A percentile compares a stretch with the other conserved stretches of the same genome.
Evolutionary conservation across 192 early-diverging fungal genomes (phyloP).

Genomic region (Coemansia erecta): DNA sequence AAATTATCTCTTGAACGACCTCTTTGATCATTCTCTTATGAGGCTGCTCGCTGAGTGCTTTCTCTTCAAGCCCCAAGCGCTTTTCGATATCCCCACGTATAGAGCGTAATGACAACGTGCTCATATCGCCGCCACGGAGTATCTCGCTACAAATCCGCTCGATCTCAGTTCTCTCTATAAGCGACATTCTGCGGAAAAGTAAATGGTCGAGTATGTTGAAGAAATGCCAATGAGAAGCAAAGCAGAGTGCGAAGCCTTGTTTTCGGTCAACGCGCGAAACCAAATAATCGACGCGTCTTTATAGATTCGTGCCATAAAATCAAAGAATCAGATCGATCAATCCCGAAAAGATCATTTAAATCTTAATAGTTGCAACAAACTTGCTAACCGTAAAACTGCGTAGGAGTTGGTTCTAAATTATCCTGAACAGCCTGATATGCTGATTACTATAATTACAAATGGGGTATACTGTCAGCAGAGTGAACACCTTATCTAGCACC

Average conservation of each 20-base stretch:
- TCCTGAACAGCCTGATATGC: too few relatives aligned
- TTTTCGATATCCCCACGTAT: conserved; percentile 35
- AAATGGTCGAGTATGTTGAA: background rate
- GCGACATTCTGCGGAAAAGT: background rate
- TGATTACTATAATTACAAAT: too few relatives aligned
- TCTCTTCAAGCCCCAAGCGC: conserved; percentile 23
- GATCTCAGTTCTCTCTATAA: background rate
- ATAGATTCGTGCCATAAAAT: too few relatives aligned
- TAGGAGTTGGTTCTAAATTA: too few relatives aligned
- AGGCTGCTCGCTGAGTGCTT: conserved; percentile 23
- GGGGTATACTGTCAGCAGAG: too few relatives aligned
- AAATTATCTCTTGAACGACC: conserved; percentile 3
- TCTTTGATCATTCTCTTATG: conserved; percentile 37
- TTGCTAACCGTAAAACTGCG: too few relatives aligned
- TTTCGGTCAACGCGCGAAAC: too few relatives aligned
- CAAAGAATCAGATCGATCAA: background rate
- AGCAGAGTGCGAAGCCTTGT: background rate
- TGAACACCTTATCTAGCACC: too few relatives aligned
- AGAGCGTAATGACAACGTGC: conserved; percentile 29
- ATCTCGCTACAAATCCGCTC: conserved; percentile 22
- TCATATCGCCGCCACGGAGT: conserved; percentile 32
- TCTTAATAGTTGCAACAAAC: too few relatives aligned
- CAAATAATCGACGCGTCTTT: too few relatives aligned
- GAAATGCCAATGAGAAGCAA: background rate
- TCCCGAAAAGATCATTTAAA: too few relatives aligned